Base-by-base conservation (phyloP, 805 yeast genomes). In the Myxozyma mucilagina region DNA sequence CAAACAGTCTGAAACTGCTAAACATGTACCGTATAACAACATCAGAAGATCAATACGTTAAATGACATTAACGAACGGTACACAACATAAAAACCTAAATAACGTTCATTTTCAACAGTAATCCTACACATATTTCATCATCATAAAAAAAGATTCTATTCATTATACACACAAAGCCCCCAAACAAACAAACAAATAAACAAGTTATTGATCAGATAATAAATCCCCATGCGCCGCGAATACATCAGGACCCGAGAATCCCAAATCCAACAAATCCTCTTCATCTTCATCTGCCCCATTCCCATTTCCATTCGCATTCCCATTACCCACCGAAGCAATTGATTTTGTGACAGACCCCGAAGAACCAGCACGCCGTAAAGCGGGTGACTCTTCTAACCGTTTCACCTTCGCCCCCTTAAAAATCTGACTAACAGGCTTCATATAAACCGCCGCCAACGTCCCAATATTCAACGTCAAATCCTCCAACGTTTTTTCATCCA, bases 401-500 rank as follows among this genome's bases (percentile, higher is more conserved):
- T 59, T 57, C 18, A 35, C 52, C 47, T 63, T 63, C 18, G 55
- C 18, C 42, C 56, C 60, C 18, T 57, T 60, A 50, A 63, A 63
- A n/a, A 63, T 63, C 43, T 63, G 67, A 41, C 24, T 38, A 34
- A 52, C 62, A 4, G 67, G 96, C 67, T 90, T 88, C 68, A 92
- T 76, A 70, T 91, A 93, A 13, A 92, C 84, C 0, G 96, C 86
- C 0, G 96, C 92, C 56, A 93, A 75, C 0, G 91, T 78, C 1
- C 97, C 97, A 38, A 92, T 85, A 66, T 85, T 86, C 64, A 91
- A 76, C 68, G 89, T 96, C 56, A 92, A 76, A 70, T 92, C 97
- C 67, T 91, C 96, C 39, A 92, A 73, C 13, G 87, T 80, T 1
- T 75, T 73, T 0, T 87, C 86, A 63, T 90, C 93, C 58, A 91